Percentiles rank a stretch among this genome's conserved stretches.
Evolutionary conservation across 306 rosid genomes (phyloP).

Genomic region (Herpetospermum pedunculosum): DNA sequence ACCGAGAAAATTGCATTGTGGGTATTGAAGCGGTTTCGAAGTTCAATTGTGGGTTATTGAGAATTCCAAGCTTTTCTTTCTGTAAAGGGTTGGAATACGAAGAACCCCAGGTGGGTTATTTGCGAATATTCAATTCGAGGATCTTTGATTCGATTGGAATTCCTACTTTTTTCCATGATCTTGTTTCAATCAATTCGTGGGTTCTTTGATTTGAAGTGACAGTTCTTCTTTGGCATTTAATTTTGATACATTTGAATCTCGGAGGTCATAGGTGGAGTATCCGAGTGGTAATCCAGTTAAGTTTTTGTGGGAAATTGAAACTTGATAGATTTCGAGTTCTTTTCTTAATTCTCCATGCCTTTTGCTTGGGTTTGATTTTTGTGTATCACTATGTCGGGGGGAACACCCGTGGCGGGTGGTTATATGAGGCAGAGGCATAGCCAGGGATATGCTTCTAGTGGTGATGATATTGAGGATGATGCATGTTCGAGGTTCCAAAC

Average conservation of each 20-base stretch:
- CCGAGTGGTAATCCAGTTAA: background rate
- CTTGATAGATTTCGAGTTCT: slow-evolving; percentile 22
- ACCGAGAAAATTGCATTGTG: slow-evolving; percentile 12
- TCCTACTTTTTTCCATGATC: background rate
- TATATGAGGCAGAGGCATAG: slow-evolving; percentile 93
- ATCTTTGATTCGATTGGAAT: slow-evolving; percentile 9
- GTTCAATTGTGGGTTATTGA: background rate
- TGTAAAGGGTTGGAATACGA: slow-evolving; percentile 11
- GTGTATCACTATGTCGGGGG: slow-evolving; percentile 68
- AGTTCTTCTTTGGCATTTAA: background rate
- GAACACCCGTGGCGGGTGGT: slow-evolving; percentile 77
- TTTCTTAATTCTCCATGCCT: slow-evolving; percentile 18
- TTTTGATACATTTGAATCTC: slow-evolving; percentile 7
- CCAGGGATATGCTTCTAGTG: slow-evolving; percentile 86
- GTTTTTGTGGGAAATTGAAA: slow-evolving; percentile 5
- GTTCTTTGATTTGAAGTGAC: slow-evolving; percentile 21
- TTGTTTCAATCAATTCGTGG: slow-evolving; percentile 12
- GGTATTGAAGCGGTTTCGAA: slow-evolving; percentile 3
- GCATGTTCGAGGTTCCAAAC: slow-evolving; percentile 62
- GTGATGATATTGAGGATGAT: slow-evolving; percentile 96
- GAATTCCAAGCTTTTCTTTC: background rate
- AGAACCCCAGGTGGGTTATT: slow-evolving; percentile 10
- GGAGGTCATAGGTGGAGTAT: slow-evolving; percentile 5
- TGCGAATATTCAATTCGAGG: slow-evolving; percentile 15
- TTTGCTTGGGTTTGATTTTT: slow-evolving; percentile 18